These are phyloP conservation scores for Backusella tuberculispora DNA, from an alignment of 192 early-diverging fungal species.

Conservation along the genomic window DNA sequence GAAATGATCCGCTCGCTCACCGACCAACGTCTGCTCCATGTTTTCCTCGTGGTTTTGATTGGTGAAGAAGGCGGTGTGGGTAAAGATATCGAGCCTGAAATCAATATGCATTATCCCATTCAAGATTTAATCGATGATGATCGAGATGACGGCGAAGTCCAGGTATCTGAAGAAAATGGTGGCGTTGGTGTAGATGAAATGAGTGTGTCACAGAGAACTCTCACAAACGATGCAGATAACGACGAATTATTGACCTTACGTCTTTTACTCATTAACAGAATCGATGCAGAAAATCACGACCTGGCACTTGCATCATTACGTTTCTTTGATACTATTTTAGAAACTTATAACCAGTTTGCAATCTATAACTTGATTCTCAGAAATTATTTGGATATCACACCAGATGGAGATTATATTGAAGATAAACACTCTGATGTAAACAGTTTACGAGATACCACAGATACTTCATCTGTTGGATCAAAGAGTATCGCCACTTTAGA, in stretches of 20 bases:
- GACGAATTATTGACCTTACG: slow-evolving; percentile 44
- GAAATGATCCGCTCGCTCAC: slow-evolving; percentile 47
- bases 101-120: background rate
- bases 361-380: slow-evolving; percentile 58
- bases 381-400: slow-evolving; percentile 50
- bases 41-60: slow-evolving; percentile 36
- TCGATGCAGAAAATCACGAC: slow-evolving; percentile 40
- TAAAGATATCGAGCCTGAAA: slow-evolving; percentile 44
- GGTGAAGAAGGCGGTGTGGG: slow-evolving; percentile 46
- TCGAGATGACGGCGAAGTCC: background rate
- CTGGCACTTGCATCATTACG: slow-evolving; percentile 58
- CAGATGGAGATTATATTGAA: slow-evolving; percentile 38
- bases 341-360: slow-evolving; percentile 65
- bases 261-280: slow-evolving; percentile 45
- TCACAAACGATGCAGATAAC: background rate
- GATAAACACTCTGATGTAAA: slow-evolving; percentile 19
- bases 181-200: background rate
- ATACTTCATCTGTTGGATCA: slow-evolving; percentile 29
- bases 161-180: background rate
- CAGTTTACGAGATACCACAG: slow-evolving; percentile 16
- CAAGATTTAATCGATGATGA: slow-evolving; percentile 27
- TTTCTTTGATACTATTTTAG: slow-evolving; percentile 62
- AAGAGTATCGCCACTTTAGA: slow-evolving; percentile 11
- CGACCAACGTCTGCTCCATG: slow-evolving; percentile 40
- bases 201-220: background rate